phyloP scores from a whole-genome alignment of 176 grass and related monocot genomes.

The Thalia dealbata region DNA sequence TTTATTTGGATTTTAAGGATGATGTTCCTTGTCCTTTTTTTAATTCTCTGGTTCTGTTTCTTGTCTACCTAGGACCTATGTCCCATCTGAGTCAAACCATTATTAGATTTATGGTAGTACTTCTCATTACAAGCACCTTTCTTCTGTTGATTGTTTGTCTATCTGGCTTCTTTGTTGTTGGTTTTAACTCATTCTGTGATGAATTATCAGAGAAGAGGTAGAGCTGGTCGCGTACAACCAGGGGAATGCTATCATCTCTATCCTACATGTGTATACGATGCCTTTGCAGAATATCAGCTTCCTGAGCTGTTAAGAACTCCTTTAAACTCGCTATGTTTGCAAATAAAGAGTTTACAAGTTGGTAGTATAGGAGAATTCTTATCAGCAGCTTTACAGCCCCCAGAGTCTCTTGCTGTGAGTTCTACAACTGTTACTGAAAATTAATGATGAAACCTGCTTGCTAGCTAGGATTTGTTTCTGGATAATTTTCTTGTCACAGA shows the following conservation, averaged over 20 bases:
- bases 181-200: constrained; percentile 9
- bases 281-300: constrained; percentile 87
- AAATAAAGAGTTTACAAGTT: constrained; percentile 95
- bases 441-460: background rate
- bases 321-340: constrained; percentile 92
- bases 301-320: constrained; percentile 87
- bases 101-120: too few species aligned
- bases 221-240: constrained; percentile 87
- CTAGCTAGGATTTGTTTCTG: background rate
- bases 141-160: background rate
- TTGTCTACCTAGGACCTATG: too few species aligned
- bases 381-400: constrained; percentile 83
- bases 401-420: constrained; percentile 65
- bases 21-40: background rate
- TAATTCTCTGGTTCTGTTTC: background rate
- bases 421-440: constrained; percentile 1
- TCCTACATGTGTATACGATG: constrained; percentile 92
- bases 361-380: constrained; percentile 76
- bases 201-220: constrained; percentile 66
- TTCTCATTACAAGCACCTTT: background rate
- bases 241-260: constrained; percentile 98
- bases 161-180: constrained; percentile 3
- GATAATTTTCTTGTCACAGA: background rate
- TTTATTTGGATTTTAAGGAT: background rate
- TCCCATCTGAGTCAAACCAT: too few species aligned